phyloP scores from a whole-genome alignment of 2,329 filamentous ascomycete genomes.

The Aspergillus jensenii region DNA sequence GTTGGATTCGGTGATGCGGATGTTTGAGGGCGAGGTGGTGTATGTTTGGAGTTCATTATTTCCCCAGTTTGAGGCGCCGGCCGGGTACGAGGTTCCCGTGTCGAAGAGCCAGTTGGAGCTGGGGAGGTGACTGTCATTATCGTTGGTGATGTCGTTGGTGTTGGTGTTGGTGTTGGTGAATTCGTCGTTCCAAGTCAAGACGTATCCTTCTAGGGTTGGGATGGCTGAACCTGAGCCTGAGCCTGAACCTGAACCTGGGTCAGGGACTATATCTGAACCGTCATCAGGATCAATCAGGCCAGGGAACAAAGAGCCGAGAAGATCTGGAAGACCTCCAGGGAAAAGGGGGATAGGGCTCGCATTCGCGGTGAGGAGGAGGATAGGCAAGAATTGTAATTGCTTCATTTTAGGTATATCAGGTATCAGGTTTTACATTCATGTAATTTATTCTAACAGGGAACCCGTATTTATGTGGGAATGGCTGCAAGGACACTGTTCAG shows the following conservation, averaged over 20 bases:
- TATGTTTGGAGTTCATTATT: conserved; percentile 10
- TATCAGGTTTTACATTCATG: too few relatives aligned
- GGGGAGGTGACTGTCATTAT: neutral
- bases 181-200: conserved; percentile 12
- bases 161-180: neutral
- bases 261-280: neutral
- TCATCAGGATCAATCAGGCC: neutral
- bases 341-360: neutral
- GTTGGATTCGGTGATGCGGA: neutral
- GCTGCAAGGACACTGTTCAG: neutral
- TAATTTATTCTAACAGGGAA: too few relatives aligned
- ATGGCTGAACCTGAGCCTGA: neutral
- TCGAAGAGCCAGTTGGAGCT: conserved; percentile 11
- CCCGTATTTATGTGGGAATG: too few relatives aligned
- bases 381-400: neutral
- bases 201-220: neutral
- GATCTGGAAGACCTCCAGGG: neutral
- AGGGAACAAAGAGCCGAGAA: neutral
- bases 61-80: conserved; percentile 10
- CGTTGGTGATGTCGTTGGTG: neutral
- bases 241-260: neutral
- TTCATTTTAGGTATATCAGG: neutral
- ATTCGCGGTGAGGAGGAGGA: neutral
- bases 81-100: conserved; percentile 7
- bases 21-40: conserved; percentile 5